Evolutionary conservation across 148 eudicot genomes (phyloP).

Genomic region (Rhododendron mucronatum): DNA sequence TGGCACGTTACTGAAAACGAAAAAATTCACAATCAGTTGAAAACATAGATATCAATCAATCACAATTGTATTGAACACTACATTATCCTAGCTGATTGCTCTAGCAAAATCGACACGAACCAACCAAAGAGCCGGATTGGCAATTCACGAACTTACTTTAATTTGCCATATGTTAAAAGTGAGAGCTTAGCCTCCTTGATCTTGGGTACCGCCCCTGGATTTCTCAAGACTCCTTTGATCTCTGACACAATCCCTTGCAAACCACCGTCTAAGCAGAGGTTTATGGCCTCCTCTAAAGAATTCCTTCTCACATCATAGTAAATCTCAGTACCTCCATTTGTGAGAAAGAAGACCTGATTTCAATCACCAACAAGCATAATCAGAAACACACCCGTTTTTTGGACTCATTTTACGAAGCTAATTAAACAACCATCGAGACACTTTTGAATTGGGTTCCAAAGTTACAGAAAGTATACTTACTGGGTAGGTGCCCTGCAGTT

Average conservation of each 20-base stretch:
- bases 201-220: constrained; percentile 56
- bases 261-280: constrained; percentile 66
- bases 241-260: constrained; percentile 89
- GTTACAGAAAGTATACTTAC: constrained; percentile 22
- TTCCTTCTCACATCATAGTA: constrained; percentile 72
- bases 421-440: neutral
- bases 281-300: constrained; percentile 71
- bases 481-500: constrained; percentile 70
- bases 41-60: neutral
- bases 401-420: neutral
- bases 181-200: constrained; percentile 72
- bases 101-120: neutral
- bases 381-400: neutral
- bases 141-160: constrained; percentile 45
- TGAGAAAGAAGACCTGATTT: constrained; percentile 62
- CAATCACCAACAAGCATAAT: neutral
- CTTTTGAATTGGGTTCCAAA: neutral
- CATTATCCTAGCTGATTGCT: neutral
- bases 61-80: neutral
- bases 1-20: constrained; percentile 46
- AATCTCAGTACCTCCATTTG: constrained; percentile 64
- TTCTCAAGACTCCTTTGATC: constrained; percentile 66
- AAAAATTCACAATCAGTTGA: neutral
- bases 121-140: neutral
- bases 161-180: constrained; percentile 68